Evolutionary conservation across 176 grass and related monocot species (phyloP), one percentile per base, ranked within the genome.

Genomic region (Phoenix roebelenii): DNA sequence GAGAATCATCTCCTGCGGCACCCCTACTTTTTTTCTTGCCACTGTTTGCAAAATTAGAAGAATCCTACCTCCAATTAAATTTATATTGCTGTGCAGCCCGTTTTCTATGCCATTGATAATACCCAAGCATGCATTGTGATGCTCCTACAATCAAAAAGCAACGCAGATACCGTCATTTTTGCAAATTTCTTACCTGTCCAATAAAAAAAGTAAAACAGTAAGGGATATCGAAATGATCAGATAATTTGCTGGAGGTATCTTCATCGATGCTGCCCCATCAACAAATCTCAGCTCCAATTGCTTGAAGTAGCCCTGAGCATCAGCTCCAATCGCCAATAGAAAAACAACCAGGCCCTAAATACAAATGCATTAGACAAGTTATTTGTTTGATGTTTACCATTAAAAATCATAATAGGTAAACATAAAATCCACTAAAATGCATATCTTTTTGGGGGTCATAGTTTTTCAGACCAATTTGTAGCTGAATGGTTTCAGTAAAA

Each of bases 241-340:
- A 57, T 98, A 92, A 29, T 98, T 92, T 65, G 89, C 81, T 22
- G 93, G 84, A 67, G 83, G 88, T 18, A 98, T 83, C 74, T 85
- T 87, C 70, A 98, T 70, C 39, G 52, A 7, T 9, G 76, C 67
- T 52, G 71, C 80, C 71, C 79, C 88, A 74, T 79, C 89, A 20
- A 54, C 69, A 61, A 98, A 92, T 78, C 50, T 83, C 54, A 98
- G 67, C 59, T 63, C 16, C 32, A 92, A 65, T 54, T 79, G 63
- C 63, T 83, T 98, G 67, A 98, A 98, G 66, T 98, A 76, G 70
- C 85, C 83, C 76, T 83, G 85, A 20, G 80, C 70, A 23, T 98
- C 93, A 52, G 49, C 65, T 6, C 85, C 70, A 16, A 84, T 89
- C 74, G n/a, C n/a, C 20, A 20, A 20, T 20, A 20, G 20, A 20